Conservation (phyloP, 2,329 filamentous ascomycete species). For the Epichloe gansuensis region DNA sequence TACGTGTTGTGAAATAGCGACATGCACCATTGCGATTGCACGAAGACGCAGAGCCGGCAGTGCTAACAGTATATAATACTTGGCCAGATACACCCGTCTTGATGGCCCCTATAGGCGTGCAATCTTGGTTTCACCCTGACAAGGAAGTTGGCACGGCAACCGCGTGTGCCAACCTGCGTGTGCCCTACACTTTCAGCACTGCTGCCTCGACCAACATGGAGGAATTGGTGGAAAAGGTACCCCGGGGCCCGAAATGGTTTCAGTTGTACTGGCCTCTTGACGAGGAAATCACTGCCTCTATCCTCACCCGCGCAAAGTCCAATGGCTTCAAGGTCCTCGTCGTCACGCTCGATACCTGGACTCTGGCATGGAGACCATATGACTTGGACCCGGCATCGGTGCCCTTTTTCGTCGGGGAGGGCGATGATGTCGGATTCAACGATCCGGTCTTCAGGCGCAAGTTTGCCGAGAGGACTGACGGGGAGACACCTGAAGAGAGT, state of each 20-base stretch:
- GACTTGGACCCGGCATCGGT: conserved; percentile 53
- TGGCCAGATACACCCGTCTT: conserved; percentile 26
- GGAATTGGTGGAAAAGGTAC: conserved; percentile 47
- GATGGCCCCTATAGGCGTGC: conserved; percentile 57
- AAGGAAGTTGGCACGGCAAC: conserved; percentile 50
- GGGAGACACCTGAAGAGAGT: conserved; percentile 34
- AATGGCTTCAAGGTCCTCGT: conserved; percentile 53
- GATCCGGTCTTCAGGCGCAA: conserved; percentile 48
- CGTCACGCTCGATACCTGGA: conserved; percentile 61
- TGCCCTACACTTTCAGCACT: conserved; percentile 57
- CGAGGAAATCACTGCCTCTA: conserved; percentile 50
- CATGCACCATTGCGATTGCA: no score
- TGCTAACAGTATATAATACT: neutral
- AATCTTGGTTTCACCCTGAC: conserved; percentile 52
- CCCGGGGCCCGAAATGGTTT: conserved; percentile 50
- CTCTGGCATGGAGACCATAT: conserved; percentile 53
- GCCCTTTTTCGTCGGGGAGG: conserved; percentile 45
- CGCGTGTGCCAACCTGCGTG: conserved; percentile 44
- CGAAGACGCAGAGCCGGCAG: neutral
- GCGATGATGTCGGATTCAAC: conserved; percentile 48
- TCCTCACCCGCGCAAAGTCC: conserved; percentile 47
- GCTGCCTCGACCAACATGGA: conserved; percentile 52
- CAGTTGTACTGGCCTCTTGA: conserved; percentile 63
- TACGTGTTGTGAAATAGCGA: conserved; percentile 8
- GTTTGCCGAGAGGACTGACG: conserved; percentile 24